A percentile compares a stretch with the other conserved stretches of the same genome.
Conservation (phyloP, 495 filamentous ascomycete genomes). For the Monascus purpureus region DNA sequence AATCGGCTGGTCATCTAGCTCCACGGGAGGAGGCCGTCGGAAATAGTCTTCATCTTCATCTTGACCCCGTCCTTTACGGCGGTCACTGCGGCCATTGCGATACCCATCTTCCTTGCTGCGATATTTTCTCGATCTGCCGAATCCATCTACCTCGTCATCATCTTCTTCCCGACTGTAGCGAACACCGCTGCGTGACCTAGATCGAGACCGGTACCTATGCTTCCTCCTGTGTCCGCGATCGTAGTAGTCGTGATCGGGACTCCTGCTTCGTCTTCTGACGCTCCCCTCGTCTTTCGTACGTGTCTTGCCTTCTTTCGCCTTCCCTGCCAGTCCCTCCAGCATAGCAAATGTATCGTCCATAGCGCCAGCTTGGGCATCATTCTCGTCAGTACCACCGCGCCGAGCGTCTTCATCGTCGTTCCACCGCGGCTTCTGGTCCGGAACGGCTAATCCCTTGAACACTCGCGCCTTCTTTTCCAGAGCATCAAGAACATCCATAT, state of each 20-base stretch:
- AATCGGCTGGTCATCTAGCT: slow-evolving; percentile 68
- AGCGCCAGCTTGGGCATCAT: slow-evolving; percentile 35
- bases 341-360: slow-evolving; percentile 92
- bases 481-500: slow-evolving; percentile 31
- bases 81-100: slow-evolving; percentile 25
- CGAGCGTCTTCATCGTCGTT: slow-evolving; percentile 30
- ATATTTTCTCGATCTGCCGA: slow-evolving; percentile 34
- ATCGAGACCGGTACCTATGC: slow-evolving; percentile 40
- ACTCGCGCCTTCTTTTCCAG: slow-evolving; percentile 54
- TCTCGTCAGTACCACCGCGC: slow-evolving; percentile 13
- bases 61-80: slow-evolving; percentile 24
- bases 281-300: slow-evolving; percentile 18
- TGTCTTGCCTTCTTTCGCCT: slow-evolving; percentile 35
- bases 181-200: slow-evolving; percentile 37
- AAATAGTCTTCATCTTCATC: slow-evolving; percentile 50
- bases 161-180: slow-evolving; percentile 29
- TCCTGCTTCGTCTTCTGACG: slow-evolving; percentile 56
- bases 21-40: slow-evolving; percentile 55
- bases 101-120: slow-evolving; percentile 27
- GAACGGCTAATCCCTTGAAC: slow-evolving; percentile 81
- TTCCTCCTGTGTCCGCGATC: slow-evolving; percentile 38
- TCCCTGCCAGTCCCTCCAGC: slow-evolving; percentile 72
- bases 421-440: slow-evolving; percentile 58
- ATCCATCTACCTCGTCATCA: slow-evolving; percentile 52
- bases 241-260: slow-evolving; percentile 49